These are phyloP conservation scores for Heterobasidion parviporum DNA, from an alignment of 1,284 basidiomycete genomes.

Conservation along the genomic window DNA sequence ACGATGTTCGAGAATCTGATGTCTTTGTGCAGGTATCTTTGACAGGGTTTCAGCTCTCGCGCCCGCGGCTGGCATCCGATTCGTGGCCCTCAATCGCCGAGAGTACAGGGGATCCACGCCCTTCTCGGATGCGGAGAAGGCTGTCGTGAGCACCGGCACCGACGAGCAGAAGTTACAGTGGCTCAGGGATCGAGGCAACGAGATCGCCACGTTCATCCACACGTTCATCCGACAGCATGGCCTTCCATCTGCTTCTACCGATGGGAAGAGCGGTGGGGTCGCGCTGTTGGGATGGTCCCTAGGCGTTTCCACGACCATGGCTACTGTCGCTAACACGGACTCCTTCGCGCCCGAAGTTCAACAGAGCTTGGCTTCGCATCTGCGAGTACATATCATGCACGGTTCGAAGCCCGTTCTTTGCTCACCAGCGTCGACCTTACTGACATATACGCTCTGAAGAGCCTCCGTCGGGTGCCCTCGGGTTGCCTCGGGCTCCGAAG, in stretches of 20 bases:
- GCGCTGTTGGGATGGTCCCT: conserved; percentile 30
- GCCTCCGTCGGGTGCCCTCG: background rate
- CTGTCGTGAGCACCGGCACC: conserved; percentile 14
- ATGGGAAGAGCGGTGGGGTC: conserved; percentile 23
- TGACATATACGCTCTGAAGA: background rate
- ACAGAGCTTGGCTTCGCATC: conserved; percentile 12
- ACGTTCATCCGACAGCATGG: conserved; percentile 19
- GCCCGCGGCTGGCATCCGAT: conserved; percentile 1
- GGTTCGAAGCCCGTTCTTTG: conserved; percentile 14
- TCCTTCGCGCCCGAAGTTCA: conserved; percentile 14
- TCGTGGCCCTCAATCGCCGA: conserved; percentile 16
- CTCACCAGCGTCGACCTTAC: background rate
- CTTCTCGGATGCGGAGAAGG: conserved; percentile 14
- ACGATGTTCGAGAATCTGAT: too few relatives aligned
- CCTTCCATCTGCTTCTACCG: conserved; percentile 19
- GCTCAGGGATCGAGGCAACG: conserved; percentile 20
- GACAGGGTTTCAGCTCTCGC: background rate
- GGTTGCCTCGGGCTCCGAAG: background rate
- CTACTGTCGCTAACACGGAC: conserved; percentile 19
- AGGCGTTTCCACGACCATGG: conserved; percentile 17
- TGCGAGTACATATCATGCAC: conserved; percentile 22
- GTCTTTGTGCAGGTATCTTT: background rate
- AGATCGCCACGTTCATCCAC: conserved; percentile 25
- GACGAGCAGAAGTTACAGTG: conserved; percentile 13
- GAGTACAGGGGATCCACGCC: conserved; percentile 16